Percentiles rank a stretch among this genome's conserved stretches.
These are phyloP conservation scores for Sporisorium scitamineum DNA, from an alignment of 1,284 basidiomycete species.

Conservation along the genomic window DNA sequence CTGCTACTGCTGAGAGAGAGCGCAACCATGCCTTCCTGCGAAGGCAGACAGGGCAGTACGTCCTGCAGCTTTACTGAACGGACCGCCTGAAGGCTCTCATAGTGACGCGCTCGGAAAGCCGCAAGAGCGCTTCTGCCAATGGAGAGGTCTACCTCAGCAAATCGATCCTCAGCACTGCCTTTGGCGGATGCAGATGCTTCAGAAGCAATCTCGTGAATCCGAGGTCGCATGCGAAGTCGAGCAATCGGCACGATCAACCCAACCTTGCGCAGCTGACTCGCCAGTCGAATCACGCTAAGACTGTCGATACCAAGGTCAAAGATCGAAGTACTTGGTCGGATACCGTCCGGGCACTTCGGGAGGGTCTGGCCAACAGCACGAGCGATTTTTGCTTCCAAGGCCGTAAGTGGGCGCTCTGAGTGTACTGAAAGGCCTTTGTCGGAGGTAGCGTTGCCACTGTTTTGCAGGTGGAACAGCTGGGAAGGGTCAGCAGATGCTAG, in stretches of 20 bases:
- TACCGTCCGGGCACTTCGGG: background rate
- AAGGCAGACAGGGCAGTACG: slow-evolving; percentile 17
- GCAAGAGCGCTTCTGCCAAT: slow-evolving; percentile 1
- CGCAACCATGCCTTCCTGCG: slow-evolving; percentile 27
- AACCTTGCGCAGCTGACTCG: slow-evolving; percentile 6
- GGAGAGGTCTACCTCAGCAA: slow-evolving; percentile 6
- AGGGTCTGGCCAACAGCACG: slow-evolving; percentile 3
- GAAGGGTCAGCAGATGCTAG: slow-evolving; percentile 5
- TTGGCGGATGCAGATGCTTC: background rate
- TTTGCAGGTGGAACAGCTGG: slow-evolving; percentile 7
- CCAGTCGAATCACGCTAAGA: slow-evolving; percentile 20
- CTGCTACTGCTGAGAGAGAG: slow-evolving; percentile 13
- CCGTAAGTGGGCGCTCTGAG: background rate
- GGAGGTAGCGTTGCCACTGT: background rate
- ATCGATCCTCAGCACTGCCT: background rate
- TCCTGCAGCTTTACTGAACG: background rate
- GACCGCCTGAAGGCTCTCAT: background rate
- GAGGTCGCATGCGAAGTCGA: slow-evolving; percentile 6
- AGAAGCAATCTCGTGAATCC: slow-evolving; percentile 18
- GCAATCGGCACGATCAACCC: slow-evolving; percentile 11
- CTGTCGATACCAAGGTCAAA: slow-evolving; percentile 32
- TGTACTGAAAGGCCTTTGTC: background rate
- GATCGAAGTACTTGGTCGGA: slow-evolving; percentile 15
- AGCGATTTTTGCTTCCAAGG: background rate
- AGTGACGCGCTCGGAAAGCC: slow-evolving; percentile 2